Base-by-base conservation (phyloP, 2,329 filamentous ascomycete species). In the Samsoniella hepiali region DNA sequence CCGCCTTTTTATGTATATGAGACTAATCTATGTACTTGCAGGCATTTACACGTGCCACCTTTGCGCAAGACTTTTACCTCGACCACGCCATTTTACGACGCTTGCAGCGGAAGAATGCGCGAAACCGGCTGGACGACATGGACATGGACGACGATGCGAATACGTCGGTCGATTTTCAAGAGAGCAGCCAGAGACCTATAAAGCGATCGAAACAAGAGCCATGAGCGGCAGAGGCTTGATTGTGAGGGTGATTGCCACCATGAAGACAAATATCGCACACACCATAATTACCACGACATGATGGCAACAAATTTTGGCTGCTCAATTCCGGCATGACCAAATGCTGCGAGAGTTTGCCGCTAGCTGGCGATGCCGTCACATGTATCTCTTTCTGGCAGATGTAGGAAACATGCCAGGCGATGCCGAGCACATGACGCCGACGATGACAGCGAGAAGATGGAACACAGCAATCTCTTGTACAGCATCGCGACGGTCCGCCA, bases 71-170 rank as follows among this genome's bases (percentile, higher is more conserved):
- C 67, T 80, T 90, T 63, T 81, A 79, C 64, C 76, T 79, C 22
- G 87, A 90, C 67, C 77, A 80, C 50, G 74, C 84, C 15, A 78
- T 88, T 65, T 72, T 83, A 31, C 83, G 86, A 45, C 82, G 82
- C 68, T 84, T 90, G 61, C 79, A 83, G 72, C 83, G 87, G 7
- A 77, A 79, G 64, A 76, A 80, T 56, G 75, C 76, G 2, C 77
- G 77, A 62, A 73, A 74, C 64, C 73, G 75, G 22, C 74, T 78
- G n/a, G 74, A 77, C n/a, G 58, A 54, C 2, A 57, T 57, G 62
- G 58, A 45, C 76, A 13, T 82, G 45, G 79, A 77, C 9, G 77
- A 79, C 3, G 77, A 78, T 3, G 76, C 75, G 1, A 73, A 72
- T 4, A 42, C 38, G 6, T 57, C 53, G 36, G 27, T 15, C n/a